These are phyloP conservation scores for Hanseniaspora valbyensis DNA, from an alignment of 805 yeast species.

Conservation along the genomic window DNA sequence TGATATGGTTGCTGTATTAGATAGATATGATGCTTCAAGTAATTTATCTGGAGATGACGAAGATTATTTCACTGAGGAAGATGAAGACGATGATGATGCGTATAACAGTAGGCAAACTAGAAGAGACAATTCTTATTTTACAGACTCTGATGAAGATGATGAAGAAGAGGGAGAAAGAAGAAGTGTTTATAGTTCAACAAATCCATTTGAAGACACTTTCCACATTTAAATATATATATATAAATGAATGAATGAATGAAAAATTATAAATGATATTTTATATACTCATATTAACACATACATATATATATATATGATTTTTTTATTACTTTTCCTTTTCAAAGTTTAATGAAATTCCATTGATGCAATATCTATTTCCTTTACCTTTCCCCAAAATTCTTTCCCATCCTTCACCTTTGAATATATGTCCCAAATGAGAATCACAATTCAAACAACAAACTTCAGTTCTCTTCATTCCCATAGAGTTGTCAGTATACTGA, in stretches of 20 bases:
- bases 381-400: conserved; percentile 44
- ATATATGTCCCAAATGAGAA: conserved; percentile 92
- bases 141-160: conserved; percentile 21
- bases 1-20: conserved; percentile 65
- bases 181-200: conserved; percentile 19
- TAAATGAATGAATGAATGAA: no score
- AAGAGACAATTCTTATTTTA: conserved; percentile 6
- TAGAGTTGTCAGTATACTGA: conserved; percentile 46
- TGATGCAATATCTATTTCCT: conserved; percentile 90
- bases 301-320: neutral
- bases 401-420: conserved; percentile 80
- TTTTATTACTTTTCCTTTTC: conserved; percentile 19
- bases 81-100: conserved; percentile 21
- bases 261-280: no score
- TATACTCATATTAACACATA: no score
- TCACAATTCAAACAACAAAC: conserved; percentile 83
- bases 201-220: conserved; percentile 47
- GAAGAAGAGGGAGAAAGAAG: conserved; percentile 17
- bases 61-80: conserved; percentile 30
- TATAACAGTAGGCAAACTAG: conserved; percentile 20
- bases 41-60: conserved; percentile 35
- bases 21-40: conserved; percentile 51
- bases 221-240: conserved; percentile 17
- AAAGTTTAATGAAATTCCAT: conserved; percentile 70
- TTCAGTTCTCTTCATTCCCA: conserved; percentile 79